Conservation (phyloP, 768 basidiomycete species). For the Rhodotorula paludigena region DNA sequence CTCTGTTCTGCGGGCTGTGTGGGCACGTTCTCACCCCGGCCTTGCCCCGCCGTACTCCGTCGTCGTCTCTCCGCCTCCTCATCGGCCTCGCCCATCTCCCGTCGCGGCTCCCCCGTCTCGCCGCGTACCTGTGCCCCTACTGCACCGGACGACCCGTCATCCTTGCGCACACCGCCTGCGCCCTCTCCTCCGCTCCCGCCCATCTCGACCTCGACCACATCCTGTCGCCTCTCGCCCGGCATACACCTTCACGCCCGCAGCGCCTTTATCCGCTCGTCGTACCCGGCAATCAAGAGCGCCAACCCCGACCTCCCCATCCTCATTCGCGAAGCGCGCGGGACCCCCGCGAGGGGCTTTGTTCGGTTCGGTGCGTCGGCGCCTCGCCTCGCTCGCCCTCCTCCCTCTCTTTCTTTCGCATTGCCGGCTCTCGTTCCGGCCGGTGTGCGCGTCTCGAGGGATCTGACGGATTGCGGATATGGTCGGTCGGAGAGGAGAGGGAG, state of each 20-base stretch:
- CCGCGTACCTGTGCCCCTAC: background rate
- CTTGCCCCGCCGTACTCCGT: no score
- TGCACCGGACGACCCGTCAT: no score
- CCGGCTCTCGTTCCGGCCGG: no score
- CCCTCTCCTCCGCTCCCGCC: background rate
- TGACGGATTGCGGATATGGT: no score
- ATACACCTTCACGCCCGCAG: constrained; percentile 13
- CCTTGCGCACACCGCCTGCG: no score
- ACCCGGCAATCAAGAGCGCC: constrained; percentile 40
- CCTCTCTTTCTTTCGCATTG: background rate
- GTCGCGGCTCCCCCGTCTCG: no score
- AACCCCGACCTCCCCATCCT: constrained; percentile 43
- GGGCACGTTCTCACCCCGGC: background rate
- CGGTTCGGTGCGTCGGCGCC: constrained; percentile 38
- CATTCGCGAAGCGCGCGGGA: constrained; percentile 42
- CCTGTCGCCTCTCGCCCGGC: background rate
- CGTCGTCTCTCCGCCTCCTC: no score
- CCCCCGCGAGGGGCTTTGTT: constrained; percentile 42
- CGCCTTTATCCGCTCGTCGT: constrained; percentile 41
- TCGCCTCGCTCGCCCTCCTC: background rate
- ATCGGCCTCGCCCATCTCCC: no score
- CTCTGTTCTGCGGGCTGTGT: background rate
- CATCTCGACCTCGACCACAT: no score
- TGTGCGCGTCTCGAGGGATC: no score
- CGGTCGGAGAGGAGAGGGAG: no score